Conservation (phyloP, 2,329 filamentous ascomycete species). For the Diaporthe sp. region DNA sequence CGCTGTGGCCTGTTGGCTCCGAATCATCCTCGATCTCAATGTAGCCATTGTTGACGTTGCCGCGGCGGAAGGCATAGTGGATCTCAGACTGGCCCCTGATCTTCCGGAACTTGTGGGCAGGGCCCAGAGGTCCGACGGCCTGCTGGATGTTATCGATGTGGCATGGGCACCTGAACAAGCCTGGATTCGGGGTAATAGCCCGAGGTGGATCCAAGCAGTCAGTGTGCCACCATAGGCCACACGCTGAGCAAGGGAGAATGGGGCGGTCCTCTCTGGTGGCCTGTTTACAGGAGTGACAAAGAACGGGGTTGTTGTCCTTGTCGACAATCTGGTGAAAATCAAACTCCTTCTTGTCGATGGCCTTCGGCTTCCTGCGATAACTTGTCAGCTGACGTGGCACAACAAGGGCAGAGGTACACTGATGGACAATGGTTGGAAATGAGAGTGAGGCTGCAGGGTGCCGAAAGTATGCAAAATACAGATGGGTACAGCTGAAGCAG, state of each 20-base stretch:
- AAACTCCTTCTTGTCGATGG: constrained; percentile 72
- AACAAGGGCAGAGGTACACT: neutral
- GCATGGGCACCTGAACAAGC: constrained; percentile 89
- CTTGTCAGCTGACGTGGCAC: constrained; percentile 47
- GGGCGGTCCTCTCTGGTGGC: constrained; percentile 73
- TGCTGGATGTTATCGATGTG: constrained; percentile 81
- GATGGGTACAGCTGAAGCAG: neutral
- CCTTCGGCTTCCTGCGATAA: constrained; percentile 62
- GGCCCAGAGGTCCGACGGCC: constrained; percentile 67
- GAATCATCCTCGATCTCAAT: constrained; percentile 74
- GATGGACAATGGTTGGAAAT: neutral
- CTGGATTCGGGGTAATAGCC: constrained; percentile 80
- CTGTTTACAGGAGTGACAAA: constrained; percentile 82
- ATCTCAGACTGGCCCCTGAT: constrained; percentile 67
- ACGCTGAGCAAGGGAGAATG: constrained; percentile 89
- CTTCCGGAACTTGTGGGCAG: constrained; percentile 72
- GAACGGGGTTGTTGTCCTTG: constrained; percentile 77
- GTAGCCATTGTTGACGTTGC: constrained; percentile 77
- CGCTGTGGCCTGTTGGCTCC: constrained; percentile 57
- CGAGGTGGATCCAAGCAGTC: constrained; percentile 91
- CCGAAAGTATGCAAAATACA: neutral
- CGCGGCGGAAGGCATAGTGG: constrained; percentile 69
- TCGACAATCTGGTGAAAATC: constrained; percentile 79
- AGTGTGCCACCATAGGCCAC: constrained; percentile 87
- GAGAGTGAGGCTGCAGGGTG: neutral